Percentiles rank a stretch among this genome's conserved stretches.
These are phyloP conservation scores for Penicillium sp. DNA, from an alignment of 2,329 filamentous ascomycete species.

Conservation along the genomic window DNA sequence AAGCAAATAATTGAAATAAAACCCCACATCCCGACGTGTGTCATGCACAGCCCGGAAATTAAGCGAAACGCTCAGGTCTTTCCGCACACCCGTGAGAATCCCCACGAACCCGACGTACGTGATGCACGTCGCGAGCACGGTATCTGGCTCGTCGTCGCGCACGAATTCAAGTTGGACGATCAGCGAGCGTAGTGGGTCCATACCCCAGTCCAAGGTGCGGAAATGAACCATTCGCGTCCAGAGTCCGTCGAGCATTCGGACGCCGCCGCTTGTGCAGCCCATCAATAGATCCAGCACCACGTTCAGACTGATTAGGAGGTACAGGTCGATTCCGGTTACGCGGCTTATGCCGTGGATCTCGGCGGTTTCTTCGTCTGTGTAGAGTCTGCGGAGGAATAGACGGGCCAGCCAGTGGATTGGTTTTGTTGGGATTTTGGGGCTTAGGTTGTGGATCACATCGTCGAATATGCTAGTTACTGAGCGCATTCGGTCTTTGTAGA, in stretches of 20 bases:
- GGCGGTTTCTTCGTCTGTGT: conserved; percentile 49
- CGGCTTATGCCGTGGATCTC: conserved; percentile 53
- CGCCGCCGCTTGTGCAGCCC: conserved; percentile 56
- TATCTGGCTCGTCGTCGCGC: conserved; percentile 22
- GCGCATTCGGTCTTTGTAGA: conserved; percentile 40
- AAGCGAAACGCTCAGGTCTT: conserved; percentile 42
- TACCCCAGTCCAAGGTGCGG: conserved; percentile 46
- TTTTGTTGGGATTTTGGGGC: conserved; percentile 20
- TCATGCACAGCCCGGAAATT: conserved; percentile 47
- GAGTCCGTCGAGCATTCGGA: conserved; percentile 14
- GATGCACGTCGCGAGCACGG: conserved; percentile 40
- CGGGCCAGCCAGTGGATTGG: conserved; percentile 35
- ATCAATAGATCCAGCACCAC: conserved; percentile 55
- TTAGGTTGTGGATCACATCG: conserved; percentile 37
- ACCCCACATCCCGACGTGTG: conserved; percentile 34
- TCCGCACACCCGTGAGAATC: conserved; percentile 42
- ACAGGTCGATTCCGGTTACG: conserved; percentile 47
- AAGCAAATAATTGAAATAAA: conserved; percentile 44
- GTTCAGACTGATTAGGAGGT: conserved; percentile 55
- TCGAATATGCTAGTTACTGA: conserved; percentile 45
- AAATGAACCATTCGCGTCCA: conserved; percentile 32
- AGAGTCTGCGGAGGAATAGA: conserved; percentile 44
- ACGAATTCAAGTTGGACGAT: conserved; percentile 49
- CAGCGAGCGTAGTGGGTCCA: conserved; percentile 44
- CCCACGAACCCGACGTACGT: conserved; percentile 47